Evolutionary conservation across 306 rosid species (phyloP).

Genomic region (Styphnolobium japonicum): DNA sequence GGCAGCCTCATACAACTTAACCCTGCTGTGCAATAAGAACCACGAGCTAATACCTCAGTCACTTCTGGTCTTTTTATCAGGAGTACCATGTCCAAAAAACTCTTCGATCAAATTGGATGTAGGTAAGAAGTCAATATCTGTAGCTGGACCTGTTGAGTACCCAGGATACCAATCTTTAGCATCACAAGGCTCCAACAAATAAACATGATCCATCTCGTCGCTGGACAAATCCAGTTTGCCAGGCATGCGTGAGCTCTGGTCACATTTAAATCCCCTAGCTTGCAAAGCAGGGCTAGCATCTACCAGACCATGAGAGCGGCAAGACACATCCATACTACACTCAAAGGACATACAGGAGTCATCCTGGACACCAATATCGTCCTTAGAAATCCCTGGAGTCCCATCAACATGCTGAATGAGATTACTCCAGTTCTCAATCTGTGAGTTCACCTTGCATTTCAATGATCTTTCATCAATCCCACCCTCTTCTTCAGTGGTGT

Average conservation of each 20-base stretch:
- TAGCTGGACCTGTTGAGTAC: constrained; percentile 22
- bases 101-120: constrained; percentile 63
- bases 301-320: constrained; percentile 14
- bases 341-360: no score
- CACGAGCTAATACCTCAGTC: constrained; percentile 21
- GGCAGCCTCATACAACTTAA: neutral
- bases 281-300: constrained; percentile 26
- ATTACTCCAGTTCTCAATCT: constrained; percentile 16
- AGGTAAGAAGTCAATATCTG: constrained; percentile 44
- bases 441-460: constrained; percentile 12
- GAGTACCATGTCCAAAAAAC: constrained; percentile 38
- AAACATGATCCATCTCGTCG: constrained; percentile 26
- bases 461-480: neutral
- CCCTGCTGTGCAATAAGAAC: neutral
- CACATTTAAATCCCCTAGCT: constrained; percentile 27
- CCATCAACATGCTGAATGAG: neutral
- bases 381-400: no score
- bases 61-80: constrained; percentile 30
- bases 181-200: constrained; percentile 41
- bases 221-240: constrained; percentile 31
- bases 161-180: constrained; percentile 51
- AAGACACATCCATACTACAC: no score
- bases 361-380: no score
- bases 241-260: constrained; percentile 18
- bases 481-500: neutral